Percentiles rank a stretch among this genome's conserved stretches.
phyloP scores from a whole-genome alignment of 2,329 filamentous ascomycete genomes.

The Botryotinia narcissicola region DNA sequence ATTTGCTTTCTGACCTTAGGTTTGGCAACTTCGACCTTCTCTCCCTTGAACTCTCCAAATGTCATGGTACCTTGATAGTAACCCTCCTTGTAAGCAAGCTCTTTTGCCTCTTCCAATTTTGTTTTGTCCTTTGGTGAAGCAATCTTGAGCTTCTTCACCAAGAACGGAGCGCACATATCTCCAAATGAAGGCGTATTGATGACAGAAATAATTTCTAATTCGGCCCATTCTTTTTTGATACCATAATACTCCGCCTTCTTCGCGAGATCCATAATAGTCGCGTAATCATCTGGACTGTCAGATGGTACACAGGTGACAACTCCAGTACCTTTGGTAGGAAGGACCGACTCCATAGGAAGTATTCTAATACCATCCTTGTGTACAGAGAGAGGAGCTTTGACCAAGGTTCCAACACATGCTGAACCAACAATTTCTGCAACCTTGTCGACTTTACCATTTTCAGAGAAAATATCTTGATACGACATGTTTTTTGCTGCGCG shows the following conservation, averaged over 20 bases:
- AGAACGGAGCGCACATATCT: constrained; percentile 74
- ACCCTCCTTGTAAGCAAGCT: constrained; percentile 93
- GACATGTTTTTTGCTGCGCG: constrained; percentile 91
- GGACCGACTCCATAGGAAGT: constrained; percentile 91
- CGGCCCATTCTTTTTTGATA: constrained; percentile 95
- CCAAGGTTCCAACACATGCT: constrained; percentile 80
- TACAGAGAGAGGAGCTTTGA: constrained; percentile 84
- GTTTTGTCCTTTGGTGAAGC: constrained; percentile 92
- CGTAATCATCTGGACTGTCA: constrained; percentile 93
- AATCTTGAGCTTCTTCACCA: constrained; percentile 94
- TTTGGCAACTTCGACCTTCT: constrained; percentile 83
- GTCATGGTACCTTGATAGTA: constrained; percentile 94
- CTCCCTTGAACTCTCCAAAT: constrained; percentile 82
- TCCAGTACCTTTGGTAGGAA: constrained; percentile 91
- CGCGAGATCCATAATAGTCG: constrained; percentile 78
- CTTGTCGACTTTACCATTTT: constrained; percentile 72
- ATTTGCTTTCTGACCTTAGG: constrained; percentile 77
- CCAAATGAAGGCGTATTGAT: constrained; percentile 87
- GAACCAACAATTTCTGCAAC: constrained; percentile 73
- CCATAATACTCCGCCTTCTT: constrained; percentile 97
- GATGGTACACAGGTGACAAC: constrained; percentile 95
- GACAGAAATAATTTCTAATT: constrained; percentile 83
- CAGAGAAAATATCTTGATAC: constrained; percentile 81
- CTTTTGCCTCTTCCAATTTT: constrained; percentile 89
- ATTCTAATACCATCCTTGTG: constrained; percentile 83